Evolutionary conservation across 129 eudicot species (phyloP).

Genomic region (Pseudognaphalium luteoalbum): DNA sequence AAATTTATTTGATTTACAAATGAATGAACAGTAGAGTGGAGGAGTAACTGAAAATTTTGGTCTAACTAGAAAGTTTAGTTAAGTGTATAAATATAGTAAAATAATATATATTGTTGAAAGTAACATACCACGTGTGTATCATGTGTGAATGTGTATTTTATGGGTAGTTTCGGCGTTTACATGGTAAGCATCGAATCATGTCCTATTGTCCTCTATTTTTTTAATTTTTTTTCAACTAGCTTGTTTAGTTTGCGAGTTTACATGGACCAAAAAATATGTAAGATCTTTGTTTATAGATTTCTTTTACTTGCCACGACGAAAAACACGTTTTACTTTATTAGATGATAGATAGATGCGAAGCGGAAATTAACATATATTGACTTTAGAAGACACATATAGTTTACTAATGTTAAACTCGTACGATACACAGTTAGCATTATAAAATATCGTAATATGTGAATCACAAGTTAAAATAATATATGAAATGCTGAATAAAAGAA

Average conservation of each 20-base stretch:
- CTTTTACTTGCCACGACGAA: background rate
- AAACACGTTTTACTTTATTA: background rate
- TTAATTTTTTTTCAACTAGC: background rate
- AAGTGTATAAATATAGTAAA: background rate
- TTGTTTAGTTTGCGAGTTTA: background rate
- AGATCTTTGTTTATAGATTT: too few relatives aligned
- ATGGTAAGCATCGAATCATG: background rate
- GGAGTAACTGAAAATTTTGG: background rate
- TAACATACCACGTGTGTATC: constrained; percentile 6
- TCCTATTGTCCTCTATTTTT: background rate
- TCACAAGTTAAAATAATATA: too few relatives aligned
- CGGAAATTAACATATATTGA: background rate
- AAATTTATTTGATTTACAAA: too few relatives aligned
- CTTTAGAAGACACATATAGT: too few relatives aligned
- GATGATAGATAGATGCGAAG: too few relatives aligned
- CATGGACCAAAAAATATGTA: background rate
- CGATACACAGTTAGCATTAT: too few relatives aligned
- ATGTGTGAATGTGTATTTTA: background rate
- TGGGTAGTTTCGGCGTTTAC: background rate
- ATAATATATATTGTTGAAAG: background rate
- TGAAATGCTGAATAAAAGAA: too few relatives aligned
- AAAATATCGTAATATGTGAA: too few relatives aligned
- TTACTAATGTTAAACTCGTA: too few relatives aligned
- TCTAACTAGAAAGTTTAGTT: background rate
- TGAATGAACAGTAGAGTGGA: too few relatives aligned